phyloP scores from a whole-genome alignment of 805 yeast species.

The Lipomyces sp. region DNA sequence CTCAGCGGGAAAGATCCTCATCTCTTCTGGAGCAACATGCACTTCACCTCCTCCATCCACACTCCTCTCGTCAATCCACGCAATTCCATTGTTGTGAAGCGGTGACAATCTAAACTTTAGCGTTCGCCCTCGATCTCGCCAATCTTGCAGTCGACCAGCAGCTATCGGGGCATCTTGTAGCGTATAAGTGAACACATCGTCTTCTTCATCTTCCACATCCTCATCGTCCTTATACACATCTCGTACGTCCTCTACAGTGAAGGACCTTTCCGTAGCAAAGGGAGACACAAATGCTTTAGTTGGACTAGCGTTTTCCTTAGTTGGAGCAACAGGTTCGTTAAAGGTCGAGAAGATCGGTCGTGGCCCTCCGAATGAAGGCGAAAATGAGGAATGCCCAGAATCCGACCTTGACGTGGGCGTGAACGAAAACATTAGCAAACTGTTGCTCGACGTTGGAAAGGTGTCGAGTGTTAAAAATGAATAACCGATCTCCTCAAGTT shows the following conservation, averaged over 20 bases:
- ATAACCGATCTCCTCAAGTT: no score
- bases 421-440: neutral
- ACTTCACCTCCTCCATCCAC: slow-evolving; percentile 2
- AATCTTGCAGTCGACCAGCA: slow-evolving; percentile 37
- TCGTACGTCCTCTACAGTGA: no score
- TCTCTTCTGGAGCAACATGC: slow-evolving; percentile 33
- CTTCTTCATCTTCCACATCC: slow-evolving; percentile 20
- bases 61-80: slow-evolving; percentile 40
- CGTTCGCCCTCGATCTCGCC: slow-evolving; percentile 40
- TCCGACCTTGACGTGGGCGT: slow-evolving; percentile 6
- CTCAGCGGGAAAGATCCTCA: slow-evolving; percentile 34
- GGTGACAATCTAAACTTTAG: slow-evolving; percentile 40
- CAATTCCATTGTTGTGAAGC: slow-evolving; percentile 36
- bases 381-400: slow-evolving; percentile 4
- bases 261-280: neutral
- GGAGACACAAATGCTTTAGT: neutral
- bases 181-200: neutral
- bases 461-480: neutral
- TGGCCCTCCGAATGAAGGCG: slow-evolving; percentile 14
- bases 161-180: slow-evolving; percentile 41
- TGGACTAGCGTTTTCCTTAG: neutral
- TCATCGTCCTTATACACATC: neutral
- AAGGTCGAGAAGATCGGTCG: slow-evolving; percentile 14
- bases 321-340: neutral
- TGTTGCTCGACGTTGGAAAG: neutral